These are phyloP conservation scores for Drosera spatulata DNA, from an alignment of 179 eudicot genomes.

Conservation along the genomic window DNA sequence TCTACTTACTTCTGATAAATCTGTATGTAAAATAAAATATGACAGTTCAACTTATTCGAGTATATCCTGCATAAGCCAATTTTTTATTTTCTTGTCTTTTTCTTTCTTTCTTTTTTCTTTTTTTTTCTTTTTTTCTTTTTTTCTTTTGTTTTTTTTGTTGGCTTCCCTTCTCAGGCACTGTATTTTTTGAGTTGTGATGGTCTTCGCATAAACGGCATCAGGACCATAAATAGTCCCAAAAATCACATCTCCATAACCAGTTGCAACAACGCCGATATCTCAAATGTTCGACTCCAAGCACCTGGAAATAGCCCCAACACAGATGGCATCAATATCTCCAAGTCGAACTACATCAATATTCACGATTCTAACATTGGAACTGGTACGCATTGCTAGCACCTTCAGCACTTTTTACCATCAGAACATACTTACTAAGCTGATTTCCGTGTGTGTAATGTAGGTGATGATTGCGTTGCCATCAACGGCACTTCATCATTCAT, in stretches of 20 bases:
- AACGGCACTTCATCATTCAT: constrained; percentile 37
- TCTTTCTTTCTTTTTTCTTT: too few relatives aligned
- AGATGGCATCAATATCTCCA: neutral
- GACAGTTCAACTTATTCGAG: too few relatives aligned
- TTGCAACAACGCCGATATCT: constrained; percentile 20
- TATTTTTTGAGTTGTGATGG: constrained; percentile 25
- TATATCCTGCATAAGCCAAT: too few relatives aligned
- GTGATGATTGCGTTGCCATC: constrained; percentile 71
- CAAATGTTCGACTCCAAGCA: constrained; percentile 32
- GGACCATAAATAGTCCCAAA: constrained; percentile 38
- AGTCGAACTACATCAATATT: constrained; percentile 19
- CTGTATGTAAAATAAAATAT: too few relatives aligned
- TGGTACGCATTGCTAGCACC: constrained; percentile 14
- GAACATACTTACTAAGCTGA: too few relatives aligned
- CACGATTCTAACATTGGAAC: constrained; percentile 35
- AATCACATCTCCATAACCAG: constrained; percentile 25
- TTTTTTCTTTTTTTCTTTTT: neutral
- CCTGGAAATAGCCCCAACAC: constrained; percentile 2
- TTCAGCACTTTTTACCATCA: neutral
- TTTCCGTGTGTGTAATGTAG: constrained; percentile 8
- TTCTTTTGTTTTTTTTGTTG: too few relatives aligned
- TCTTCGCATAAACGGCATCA: constrained; percentile 32
- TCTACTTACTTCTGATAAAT: too few relatives aligned
- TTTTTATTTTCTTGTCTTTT: too few relatives aligned
- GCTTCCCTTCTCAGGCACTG: constrained; percentile 25